Percentiles rank a stretch among this genome's conserved stretches.
Conservation (phyloP, 768 basidiomycete species). For the Lepiota brunneoincarnata region DNA sequence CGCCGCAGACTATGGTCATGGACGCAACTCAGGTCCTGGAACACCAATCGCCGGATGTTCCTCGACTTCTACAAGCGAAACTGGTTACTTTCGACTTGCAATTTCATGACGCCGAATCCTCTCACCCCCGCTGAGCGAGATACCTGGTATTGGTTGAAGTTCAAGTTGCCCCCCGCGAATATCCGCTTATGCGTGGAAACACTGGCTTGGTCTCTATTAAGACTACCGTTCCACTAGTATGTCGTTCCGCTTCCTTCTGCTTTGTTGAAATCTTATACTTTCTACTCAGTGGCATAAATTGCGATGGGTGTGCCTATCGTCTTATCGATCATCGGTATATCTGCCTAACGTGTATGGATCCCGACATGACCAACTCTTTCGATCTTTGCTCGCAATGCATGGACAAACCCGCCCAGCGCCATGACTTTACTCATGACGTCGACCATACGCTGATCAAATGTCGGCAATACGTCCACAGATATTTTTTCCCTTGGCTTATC, state of each 20-base stretch:
- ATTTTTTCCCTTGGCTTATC: constrained; percentile 3
- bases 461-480: not conserved
- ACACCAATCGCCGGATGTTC: constrained; percentile 27
- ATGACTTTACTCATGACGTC: constrained; percentile 1
- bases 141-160: constrained; percentile 28
- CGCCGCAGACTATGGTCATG: constrained; percentile 3
- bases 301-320: constrained; percentile 29
- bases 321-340: constrained; percentile 29
- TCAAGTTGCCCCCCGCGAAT: constrained; percentile 29
- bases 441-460: constrained; percentile 11
- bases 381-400: constrained; percentile 9
- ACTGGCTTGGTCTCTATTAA: constrained; percentile 31
- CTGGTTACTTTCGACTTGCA: constrained; percentile 25
- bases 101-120: constrained; percentile 22
- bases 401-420: not conserved
- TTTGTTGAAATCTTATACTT: not conserved
- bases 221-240: constrained; percentile 34
- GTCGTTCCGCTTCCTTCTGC: constrained; percentile 8
- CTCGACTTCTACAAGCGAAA: constrained; percentile 27
- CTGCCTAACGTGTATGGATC: constrained; percentile 31
- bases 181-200: constrained; percentile 32
- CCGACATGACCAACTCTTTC: constrained; percentile 24
- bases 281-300: constrained; percentile 23
- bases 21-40: constrained; percentile 20
- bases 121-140: constrained; percentile 23